Conservation (phyloP, 2,329 filamentous ascomycete species). For the Pseudogymnoascus sp. region DNA sequence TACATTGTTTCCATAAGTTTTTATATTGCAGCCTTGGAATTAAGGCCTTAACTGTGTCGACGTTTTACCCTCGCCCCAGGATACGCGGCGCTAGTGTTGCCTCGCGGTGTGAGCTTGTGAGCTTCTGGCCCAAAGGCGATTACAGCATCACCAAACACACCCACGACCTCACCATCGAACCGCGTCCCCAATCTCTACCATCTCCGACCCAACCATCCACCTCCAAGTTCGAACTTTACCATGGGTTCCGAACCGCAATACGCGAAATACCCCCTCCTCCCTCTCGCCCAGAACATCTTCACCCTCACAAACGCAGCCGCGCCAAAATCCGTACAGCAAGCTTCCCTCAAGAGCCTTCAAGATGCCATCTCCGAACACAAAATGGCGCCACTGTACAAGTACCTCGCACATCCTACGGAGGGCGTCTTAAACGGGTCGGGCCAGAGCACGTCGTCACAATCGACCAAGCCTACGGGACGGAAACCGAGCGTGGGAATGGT, state of each 20-base stretch:
- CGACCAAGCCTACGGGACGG: conserved; percentile 50
- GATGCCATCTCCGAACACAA: conserved; percentile 76
- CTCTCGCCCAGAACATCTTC: conserved; percentile 78
- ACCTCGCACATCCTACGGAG: conserved; percentile 69
- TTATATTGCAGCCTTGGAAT: neutral
- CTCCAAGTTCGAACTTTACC: conserved; percentile 29
- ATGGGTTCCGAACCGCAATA: conserved; percentile 79
- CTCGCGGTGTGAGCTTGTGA: conserved; percentile 4
- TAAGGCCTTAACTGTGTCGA: neutral
- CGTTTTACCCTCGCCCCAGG: neutral
- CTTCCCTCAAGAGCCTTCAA: conserved; percentile 64
- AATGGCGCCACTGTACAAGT: conserved; percentile 81
- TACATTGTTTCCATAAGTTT: neutral
- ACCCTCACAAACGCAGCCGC: conserved; percentile 74
- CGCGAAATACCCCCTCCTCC: conserved; percentile 73
- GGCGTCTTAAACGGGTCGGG: conserved; percentile 46
- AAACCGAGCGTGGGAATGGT: conserved; percentile 70
- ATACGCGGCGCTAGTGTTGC: conserved; percentile 8
- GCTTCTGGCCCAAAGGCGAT: conserved; percentile 6
- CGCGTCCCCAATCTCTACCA: neutral
- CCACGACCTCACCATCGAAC: conserved; percentile 1
- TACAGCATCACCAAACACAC: neutral
- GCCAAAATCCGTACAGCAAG: conserved; percentile 55
- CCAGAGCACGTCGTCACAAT: conserved; percentile 36
- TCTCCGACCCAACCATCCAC: neutral